Percentiles rank a stretch among this genome's conserved stretches.
phyloP scores from a whole-genome alignment of 345 rosid species.

The Eucalyptus erythrocorys region DNA sequence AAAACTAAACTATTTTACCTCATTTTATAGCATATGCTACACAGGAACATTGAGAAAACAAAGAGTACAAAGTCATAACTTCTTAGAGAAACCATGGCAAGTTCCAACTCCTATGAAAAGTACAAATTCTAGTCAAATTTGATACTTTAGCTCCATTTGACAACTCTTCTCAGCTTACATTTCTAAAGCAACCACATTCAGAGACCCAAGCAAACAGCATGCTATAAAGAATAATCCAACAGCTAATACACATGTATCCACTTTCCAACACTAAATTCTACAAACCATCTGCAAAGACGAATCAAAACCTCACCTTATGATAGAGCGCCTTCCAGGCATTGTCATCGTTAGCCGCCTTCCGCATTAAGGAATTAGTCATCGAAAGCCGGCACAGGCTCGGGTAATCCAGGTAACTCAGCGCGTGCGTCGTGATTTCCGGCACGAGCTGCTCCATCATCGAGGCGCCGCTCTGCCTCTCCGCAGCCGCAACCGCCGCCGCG shows the following conservation, averaged over 20 bases:
- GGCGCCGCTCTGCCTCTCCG: constrained; percentile 61
- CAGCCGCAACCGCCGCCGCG: neutral
- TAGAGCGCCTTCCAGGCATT: constrained; percentile 97
- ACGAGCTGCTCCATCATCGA: constrained; percentile 99
- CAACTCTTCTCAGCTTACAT: neutral
- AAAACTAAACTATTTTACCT: neutral
- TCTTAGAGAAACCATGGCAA: neutral
- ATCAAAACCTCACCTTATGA: constrained; percentile 52
- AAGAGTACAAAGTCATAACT: neutral
- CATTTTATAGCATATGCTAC: neutral
- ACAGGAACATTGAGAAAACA: neutral
- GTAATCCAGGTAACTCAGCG: constrained; percentile 95
- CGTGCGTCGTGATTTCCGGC: constrained; percentile 97
- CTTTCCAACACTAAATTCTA: neutral
- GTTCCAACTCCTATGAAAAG: neutral
- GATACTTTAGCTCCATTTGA: neutral
- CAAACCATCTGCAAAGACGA: neutral
- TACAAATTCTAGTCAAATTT: neutral
- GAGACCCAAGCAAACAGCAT: neutral
- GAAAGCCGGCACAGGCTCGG: constrained; percentile 90
- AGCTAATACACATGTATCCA: neutral
- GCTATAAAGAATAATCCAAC: neutral
- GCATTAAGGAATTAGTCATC: constrained; percentile 97
- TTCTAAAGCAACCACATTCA: neutral
- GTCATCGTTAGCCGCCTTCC: constrained; percentile 97